phyloP scores from a whole-genome alignment of 306 rosid genomes.

The Corylus americana region DNA sequence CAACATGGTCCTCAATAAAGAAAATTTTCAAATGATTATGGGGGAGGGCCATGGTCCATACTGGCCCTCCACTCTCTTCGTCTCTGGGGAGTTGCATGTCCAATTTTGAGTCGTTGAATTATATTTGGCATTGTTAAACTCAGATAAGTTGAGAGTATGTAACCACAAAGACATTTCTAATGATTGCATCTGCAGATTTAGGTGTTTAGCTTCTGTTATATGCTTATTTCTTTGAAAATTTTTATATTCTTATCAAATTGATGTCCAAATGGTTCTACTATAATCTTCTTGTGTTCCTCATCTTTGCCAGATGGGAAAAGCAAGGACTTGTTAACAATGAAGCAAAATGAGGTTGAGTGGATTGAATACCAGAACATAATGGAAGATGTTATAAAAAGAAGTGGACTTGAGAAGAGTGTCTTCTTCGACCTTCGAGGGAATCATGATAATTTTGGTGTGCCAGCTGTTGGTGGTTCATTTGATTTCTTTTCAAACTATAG shows the following conservation, averaged over 20 bases:
- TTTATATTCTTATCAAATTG: not conserved
- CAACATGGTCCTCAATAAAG: no score
- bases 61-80: no score
- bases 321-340: conserved; percentile 84
- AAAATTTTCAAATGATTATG: no score
- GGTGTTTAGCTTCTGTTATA: not conserved
- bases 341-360: conserved; percentile 91
- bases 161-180: not conserved
- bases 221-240: not conserved
- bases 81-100: not conserved
- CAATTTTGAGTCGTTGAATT: not conserved
- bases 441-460: conserved; percentile 92
- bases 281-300: not conserved
- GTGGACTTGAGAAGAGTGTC: conserved; percentile 61
- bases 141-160: not conserved
- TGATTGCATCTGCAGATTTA: not conserved
- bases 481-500: conserved; percentile 89
- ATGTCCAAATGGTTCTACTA: not conserved
- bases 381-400: conserved; percentile 65
- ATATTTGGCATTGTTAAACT: not conserved
- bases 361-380: conserved; percentile 59
- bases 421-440: conserved; percentile 89
- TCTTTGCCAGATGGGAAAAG: conserved; percentile 76
- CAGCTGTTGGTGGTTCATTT: conserved; percentile 59
- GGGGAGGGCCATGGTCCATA: no score